These are phyloP conservation scores for Fusarium ambrosium DNA, from an alignment of 2,329 filamentous ascomycete species.

Conservation along the genomic window DNA sequence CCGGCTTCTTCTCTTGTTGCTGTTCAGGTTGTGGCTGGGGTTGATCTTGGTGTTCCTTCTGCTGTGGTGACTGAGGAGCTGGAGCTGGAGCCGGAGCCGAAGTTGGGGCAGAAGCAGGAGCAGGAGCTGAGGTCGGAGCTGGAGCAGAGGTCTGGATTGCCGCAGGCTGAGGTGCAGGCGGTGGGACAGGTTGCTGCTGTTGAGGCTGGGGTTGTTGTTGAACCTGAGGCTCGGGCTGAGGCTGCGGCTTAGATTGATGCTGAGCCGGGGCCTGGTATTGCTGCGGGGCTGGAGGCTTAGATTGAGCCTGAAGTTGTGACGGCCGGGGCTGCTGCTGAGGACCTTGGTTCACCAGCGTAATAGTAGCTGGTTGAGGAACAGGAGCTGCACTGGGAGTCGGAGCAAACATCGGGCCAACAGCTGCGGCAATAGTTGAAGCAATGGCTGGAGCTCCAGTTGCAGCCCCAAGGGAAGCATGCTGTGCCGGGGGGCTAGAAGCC, in stretches of 20 bases:
- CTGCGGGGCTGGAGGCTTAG: constrained; percentile 7
- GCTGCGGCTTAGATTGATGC: not conserved
- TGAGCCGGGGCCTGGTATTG: constrained; percentile 8
- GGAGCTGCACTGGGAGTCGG: constrained; percentile 7
- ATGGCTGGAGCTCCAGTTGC: constrained; percentile 27
- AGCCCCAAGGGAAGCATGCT: constrained; percentile 23
- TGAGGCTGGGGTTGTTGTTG: not conserved
- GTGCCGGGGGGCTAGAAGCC: constrained; percentile 1
- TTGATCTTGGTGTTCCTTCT: constrained; percentile 2
- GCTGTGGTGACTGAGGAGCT: constrained; percentile 16
- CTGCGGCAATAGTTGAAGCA: constrained; percentile 10
- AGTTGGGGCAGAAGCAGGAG: not conserved
- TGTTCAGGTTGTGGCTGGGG: not conserved
- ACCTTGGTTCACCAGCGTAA: constrained; percentile 19
- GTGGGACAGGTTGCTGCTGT: not conserved
- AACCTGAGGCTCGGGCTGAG: not conserved
- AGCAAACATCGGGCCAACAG: constrained; percentile 9
- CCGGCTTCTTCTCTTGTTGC: constrained; percentile 15
- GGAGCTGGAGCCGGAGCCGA: not conserved
- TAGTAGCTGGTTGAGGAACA: constrained; percentile 23
- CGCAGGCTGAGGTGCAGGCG: not conserved
- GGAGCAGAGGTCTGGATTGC: constrained; percentile 1
- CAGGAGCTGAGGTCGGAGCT: not conserved
- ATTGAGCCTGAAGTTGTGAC: constrained; percentile 13
- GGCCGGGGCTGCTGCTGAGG: constrained; percentile 12